Conservation (phyloP, 169 alveolate genomes). For the Babesia ovis region DNA sequence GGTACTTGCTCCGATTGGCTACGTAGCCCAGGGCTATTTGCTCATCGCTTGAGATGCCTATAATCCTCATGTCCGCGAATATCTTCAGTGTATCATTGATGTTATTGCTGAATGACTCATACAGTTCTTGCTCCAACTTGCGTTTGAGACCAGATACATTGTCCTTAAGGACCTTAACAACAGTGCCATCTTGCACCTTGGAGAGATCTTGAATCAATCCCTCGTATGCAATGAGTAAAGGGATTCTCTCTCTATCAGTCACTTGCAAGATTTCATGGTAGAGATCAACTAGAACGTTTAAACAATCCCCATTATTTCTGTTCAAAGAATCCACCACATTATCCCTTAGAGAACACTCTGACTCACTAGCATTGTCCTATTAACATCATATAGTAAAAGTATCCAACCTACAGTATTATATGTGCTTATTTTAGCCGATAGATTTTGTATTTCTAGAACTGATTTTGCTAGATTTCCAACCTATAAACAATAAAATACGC, state of each 20-base stretch:
- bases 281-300: constrained; percentile 12
- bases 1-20: constrained; percentile 11
- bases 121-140: constrained; percentile 21
- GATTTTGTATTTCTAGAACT: constrained; percentile 25
- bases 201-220: constrained; percentile 10
- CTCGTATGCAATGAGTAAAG: constrained; percentile 24
- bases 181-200: not conserved
- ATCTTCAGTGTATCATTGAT: constrained; percentile 18
- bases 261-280: constrained; percentile 2
- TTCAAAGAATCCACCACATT: not conserved
- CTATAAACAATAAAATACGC: not conserved
- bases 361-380: constrained; percentile 5
- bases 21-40: constrained; percentile 32
- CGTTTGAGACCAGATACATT: not conserved
- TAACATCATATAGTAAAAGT: not conserved
- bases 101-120: constrained; percentile 46
- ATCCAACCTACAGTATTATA: constrained; percentile 22
- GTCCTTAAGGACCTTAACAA: constrained; percentile 3
- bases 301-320: not conserved
- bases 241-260: not conserved
- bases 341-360: not conserved
- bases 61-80: constrained; percentile 28
- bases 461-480: constrained; percentile 7
- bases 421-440: not conserved
- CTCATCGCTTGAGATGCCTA: constrained; percentile 38